Base-by-base conservation (phyloP, 768 basidiomycete genomes). In the Naganishia onofrii region DNA sequence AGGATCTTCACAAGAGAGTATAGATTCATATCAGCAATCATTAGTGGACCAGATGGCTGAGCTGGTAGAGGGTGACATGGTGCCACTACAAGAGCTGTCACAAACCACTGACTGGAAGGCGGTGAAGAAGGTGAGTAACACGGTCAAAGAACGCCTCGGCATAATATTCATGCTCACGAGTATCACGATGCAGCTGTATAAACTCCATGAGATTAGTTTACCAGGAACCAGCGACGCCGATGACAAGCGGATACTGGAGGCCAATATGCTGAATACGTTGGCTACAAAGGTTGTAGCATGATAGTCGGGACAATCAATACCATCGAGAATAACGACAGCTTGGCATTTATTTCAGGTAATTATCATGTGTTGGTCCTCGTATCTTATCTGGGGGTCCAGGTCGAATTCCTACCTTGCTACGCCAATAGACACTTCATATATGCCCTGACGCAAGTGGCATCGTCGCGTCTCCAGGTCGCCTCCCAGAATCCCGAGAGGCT, bases 241-340 rank as follows among this genome's bases (percentile, higher is more conserved):
- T 73, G 32, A 87, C 86, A 73, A 81, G 74, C 23, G 73, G 0
- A 78, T 83, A 19, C 81, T 91, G 13, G 86, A 90, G 74, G 85
- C 87, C 69, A 86, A 93, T 36, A 89, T 90, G 8, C 82, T 86
- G n/a, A 91, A 89, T 71, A 84, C 87, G 10, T 90, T 92, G 6
- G 91, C 91, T 55, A 88, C 88, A 86, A 93, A 93, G 81, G 87
- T 84, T 58, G 89, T 92, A 38, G 81, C 81, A 32, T 76, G 69
- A 54, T 57, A 69, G 48, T 19, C 3, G 48, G 23, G n/a, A n/a
- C n/a, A n/a, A n/a, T n/a, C 21, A 7, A 51, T 13, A 23, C 12
- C n/a, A 51, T 51, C 6, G 48, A 51, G 3, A n/a, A 51, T 3
- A 7, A 7, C 48, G 23, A 7, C 23, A 51, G 4, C 15, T 17